phyloP scores from a whole-genome alignment of 148 eudicot species.

The Pouteria glomerata region DNA sequence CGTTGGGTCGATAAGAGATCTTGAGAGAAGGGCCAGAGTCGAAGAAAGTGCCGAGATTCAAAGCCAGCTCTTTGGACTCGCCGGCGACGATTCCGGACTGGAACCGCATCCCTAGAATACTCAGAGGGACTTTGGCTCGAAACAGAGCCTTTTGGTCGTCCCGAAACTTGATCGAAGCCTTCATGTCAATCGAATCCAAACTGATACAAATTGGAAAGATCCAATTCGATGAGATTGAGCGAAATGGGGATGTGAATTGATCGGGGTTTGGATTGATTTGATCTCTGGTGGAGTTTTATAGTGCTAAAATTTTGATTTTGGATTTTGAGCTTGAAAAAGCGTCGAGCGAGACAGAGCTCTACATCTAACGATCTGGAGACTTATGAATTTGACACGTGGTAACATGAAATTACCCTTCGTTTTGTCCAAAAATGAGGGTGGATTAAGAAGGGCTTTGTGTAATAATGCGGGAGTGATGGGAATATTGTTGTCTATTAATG shows the following conservation, averaged over 20 bases:
- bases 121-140: constrained; percentile 73
- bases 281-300: not conserved
- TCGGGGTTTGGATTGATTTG: too few relatives aligned
- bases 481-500: not conserved
- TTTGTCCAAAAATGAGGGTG: not conserved
- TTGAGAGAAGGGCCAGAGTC: constrained; percentile 73
- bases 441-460: not conserved
- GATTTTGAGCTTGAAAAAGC: not conserved
- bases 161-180: too few relatives aligned
- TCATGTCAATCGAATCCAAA: constrained; percentile 35
- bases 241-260: not conserved
- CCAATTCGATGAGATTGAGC: too few relatives aligned
- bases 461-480: not conserved
- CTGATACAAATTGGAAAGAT: not conserved
- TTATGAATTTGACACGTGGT: not conserved
- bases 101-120: constrained; percentile 53
- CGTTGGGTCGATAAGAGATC: constrained; percentile 72
- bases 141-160: constrained; percentile 62
- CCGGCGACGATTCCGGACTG: constrained; percentile 66
- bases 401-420: not conserved
- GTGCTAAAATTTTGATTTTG: not conserved
- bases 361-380: not conserved
- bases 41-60: constrained; percentile 54
- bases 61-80: constrained; percentile 58
- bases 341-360: not conserved